phyloP scores from a whole-genome alignment of 257 asterid species.

The Solanum boliviense region DNA sequence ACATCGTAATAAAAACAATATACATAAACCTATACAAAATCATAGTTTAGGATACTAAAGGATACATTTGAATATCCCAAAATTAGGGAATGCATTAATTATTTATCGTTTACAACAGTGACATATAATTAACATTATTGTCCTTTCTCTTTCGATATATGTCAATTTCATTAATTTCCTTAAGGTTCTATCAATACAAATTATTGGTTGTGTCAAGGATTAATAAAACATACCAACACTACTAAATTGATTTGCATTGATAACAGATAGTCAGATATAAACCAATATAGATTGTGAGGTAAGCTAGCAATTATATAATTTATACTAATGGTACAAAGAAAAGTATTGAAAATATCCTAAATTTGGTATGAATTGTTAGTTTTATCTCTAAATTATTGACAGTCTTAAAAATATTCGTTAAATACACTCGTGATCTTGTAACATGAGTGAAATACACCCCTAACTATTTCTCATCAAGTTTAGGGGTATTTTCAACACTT shows the following conservation, averaged over 20 bases:
- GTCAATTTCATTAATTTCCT: not conserved
- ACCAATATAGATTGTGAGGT: not conserved
- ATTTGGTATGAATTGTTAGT: too few relatives aligned
- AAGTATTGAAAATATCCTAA: not conserved
- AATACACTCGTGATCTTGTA: not conserved
- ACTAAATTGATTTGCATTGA: not conserved
- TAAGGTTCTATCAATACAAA: not conserved
- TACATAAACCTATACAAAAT: not conserved
- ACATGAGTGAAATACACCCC: not conserved
- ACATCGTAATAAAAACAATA: not conserved
- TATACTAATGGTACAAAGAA: not conserved
- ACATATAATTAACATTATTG: not conserved
- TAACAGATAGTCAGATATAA: not conserved
- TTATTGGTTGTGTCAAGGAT: not conserved
- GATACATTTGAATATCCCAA: not conserved
- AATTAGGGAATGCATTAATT: not conserved
- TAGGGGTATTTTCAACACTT: too few relatives aligned
- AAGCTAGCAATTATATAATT: not conserved
- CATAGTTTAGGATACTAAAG: not conserved
- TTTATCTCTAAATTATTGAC: too few relatives aligned
- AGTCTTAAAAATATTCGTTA: too few relatives aligned
- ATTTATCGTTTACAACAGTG: not conserved
- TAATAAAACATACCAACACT: not conserved
- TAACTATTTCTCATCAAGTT: too few relatives aligned
- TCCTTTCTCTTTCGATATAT: not conserved